These are phyloP conservation scores for Earliella scabrosa DNA, from an alignment of 1,284 basidiomycete species.

Conservation along the genomic window DNA sequence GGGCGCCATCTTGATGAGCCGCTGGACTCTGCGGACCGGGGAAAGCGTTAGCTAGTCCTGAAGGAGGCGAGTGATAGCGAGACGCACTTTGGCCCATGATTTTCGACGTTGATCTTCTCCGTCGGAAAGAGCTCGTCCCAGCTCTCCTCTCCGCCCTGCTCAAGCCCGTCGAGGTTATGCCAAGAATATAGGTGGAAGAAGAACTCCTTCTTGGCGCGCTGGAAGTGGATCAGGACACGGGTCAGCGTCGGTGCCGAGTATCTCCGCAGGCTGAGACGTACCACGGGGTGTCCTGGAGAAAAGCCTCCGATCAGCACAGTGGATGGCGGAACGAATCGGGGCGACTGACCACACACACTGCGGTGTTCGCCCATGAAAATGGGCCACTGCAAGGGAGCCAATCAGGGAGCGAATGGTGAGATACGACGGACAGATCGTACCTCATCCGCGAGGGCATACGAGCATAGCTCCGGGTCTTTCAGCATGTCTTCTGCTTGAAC, in stretches of 20 bases:
- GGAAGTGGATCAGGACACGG: neutral
- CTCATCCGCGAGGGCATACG: slow-evolving; percentile 23
- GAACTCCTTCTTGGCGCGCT: slow-evolving; percentile 27
- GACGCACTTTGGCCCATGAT: slow-evolving; percentile 22
- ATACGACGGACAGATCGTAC: slow-evolving; percentile 5
- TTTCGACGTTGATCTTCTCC: slow-evolving; percentile 15
- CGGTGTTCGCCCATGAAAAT: slow-evolving; percentile 29
- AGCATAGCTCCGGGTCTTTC: slow-evolving; percentile 25
- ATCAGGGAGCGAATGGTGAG: neutral
- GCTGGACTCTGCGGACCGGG: slow-evolving; percentile 43
- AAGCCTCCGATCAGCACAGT: neutral
- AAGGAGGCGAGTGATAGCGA: neutral
- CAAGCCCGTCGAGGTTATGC: slow-evolving; percentile 17
- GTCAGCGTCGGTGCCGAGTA: neutral
- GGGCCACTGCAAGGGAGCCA: slow-evolving; percentile 16
- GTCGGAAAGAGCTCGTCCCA: slow-evolving; percentile 27
- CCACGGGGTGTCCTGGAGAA: slow-evolving; percentile 29
- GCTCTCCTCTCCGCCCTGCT: slow-evolving; percentile 23
- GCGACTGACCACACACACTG: slow-evolving; percentile 26
- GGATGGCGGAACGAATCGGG: neutral
- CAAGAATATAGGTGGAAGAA: slow-evolving; percentile 28
- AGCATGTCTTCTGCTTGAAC: slow-evolving; percentile 25
- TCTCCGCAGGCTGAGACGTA: slow-evolving; percentile 12
- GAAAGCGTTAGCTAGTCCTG: neutral
- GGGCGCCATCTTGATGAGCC: slow-evolving; percentile 46